Base-by-base conservation (phyloP, 352 stramenopile species). In the Globisporangium takayamanum region DNA sequence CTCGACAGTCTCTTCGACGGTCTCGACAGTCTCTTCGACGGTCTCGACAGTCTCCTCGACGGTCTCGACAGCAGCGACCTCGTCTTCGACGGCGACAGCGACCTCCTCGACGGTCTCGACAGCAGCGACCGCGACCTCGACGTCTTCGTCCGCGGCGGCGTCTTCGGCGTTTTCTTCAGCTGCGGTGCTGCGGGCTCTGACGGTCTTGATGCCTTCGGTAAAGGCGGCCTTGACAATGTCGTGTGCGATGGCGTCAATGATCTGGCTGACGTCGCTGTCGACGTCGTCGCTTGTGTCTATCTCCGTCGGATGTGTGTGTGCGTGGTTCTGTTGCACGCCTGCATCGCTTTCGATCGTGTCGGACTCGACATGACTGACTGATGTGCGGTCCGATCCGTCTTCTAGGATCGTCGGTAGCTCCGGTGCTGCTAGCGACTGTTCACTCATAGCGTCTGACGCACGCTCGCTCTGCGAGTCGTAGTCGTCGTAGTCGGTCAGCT, bases 371-470 rank as follows among this genome's bases (percentile, higher is more conserved):
- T 60, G 33, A 44, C 47, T 62, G 10, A 51, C n/a, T 10, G 48
- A 56, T 6, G 57, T 44, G 12, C 57, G 66, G 18, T 61, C 65
- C 10, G 57, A 53, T 2, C 30, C 22, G 26, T 76, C 68, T 49
- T 79, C 71, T 52, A 59, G 60, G 28, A 79, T 79, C 37, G 66
- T 55, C 6, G 39, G 47, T 14, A 79, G 41, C 33, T 76, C 71
- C 7, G 69, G 41, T 3, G 53, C 33, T 58, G 45, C 59, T 54
- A 12, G 68, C 68, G 26, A 67, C 55, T 37, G 67, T 41, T 50
- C 64, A 66, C 46, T 62, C 60, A 11, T 63, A 54, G 37, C 58
- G 20, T 50, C 26, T 10, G 36, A 57, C 5, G 11, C 45, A 1
- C 46, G 45, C 5, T 60, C 55, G 33, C 55, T 60, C n/a, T 48